Evolutionary conservation across 352 stramenopile genomes (phyloP).

Genomic region (Globisporangium nodosum): DNA sequence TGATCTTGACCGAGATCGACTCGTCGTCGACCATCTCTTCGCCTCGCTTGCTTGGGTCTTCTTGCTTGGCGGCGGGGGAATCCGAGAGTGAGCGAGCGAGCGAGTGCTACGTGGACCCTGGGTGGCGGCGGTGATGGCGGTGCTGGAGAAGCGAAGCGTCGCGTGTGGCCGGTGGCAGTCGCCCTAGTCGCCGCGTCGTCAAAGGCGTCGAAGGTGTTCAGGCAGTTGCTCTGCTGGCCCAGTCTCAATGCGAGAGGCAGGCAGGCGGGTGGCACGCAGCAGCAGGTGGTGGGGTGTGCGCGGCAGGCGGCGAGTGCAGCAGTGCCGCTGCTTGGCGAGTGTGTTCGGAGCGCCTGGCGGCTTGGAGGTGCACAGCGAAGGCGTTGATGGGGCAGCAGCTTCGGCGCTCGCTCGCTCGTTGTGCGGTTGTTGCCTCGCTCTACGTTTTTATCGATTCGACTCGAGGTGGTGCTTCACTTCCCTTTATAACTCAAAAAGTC

Average conservation of each 20-base stretch:
- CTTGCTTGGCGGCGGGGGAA: neutral
- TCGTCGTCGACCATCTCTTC: slow-evolving; percentile 53
- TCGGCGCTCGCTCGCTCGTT: too few species aligned
- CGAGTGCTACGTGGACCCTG: neutral
- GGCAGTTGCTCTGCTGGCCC: neutral
- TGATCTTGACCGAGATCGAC: slow-evolving; percentile 59
- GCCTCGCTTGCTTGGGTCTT: slow-evolving; percentile 8
- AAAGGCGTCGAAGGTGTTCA: neutral
- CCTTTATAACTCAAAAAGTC: neutral
- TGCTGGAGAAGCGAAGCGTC: neutral
- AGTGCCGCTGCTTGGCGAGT: slow-evolving; percentile 1
- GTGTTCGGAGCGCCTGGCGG: neutral
- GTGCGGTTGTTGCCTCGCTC: neutral
- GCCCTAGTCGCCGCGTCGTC: neutral
- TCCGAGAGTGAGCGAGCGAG: neutral
- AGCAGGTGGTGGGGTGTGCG: neutral
- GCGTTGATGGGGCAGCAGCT: neutral
- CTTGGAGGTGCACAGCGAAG: neutral
- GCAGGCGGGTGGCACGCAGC: neutral
- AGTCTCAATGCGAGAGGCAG: neutral
- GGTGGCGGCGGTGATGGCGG: too few species aligned
- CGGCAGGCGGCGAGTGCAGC: neutral
- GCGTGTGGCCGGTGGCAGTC: neutral
- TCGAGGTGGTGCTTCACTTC: neutral
- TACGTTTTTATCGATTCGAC: neutral